phyloP scores from a whole-genome alignment of 1,284 basidiomycete genomes.

The Ustilago lituana region DNA sequence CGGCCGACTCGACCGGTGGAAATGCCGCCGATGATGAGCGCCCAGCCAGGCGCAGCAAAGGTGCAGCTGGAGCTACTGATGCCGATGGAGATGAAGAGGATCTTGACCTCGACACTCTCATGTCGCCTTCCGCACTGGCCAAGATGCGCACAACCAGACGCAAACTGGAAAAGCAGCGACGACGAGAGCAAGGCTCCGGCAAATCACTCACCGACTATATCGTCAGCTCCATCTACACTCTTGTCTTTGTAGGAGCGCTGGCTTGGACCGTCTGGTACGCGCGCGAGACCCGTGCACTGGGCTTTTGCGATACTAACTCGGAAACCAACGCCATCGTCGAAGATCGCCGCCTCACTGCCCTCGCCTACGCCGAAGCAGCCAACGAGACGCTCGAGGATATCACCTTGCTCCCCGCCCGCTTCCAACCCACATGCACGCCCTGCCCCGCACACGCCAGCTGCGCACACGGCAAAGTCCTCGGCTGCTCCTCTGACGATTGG shows the following conservation, averaged over 20 bases:
- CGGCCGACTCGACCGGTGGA: constrained; percentile 16
- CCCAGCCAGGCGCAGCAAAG: not conserved
- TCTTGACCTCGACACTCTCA: constrained; percentile 28
- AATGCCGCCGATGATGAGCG: constrained; percentile 34
- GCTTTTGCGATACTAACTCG: constrained; percentile 56
- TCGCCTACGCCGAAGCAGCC: constrained; percentile 28
- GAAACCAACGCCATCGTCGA: constrained; percentile 40
- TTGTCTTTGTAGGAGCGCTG: constrained; percentile 13
- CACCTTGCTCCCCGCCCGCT: constrained; percentile 26
- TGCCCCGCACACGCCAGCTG: constrained; percentile 61
- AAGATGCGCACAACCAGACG: constrained; percentile 33
- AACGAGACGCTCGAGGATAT: constrained; percentile 37
- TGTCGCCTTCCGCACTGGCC: constrained; percentile 35
- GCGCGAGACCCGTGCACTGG: constrained; percentile 46
- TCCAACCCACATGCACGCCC: constrained; percentile 53
- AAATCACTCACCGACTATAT: constrained; percentile 16
- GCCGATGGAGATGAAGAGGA: constrained; percentile 19
- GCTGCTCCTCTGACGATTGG: constrained; percentile 57
- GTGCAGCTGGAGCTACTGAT: constrained; percentile 1
- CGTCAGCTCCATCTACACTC: constrained; percentile 1
- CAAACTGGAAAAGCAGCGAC: constrained; percentile 30
- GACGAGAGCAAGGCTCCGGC: constrained; percentile 1
- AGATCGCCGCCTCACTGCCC: constrained; percentile 26
- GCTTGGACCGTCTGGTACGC: constrained; percentile 55
- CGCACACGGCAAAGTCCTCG: constrained; percentile 31